Evolutionary conservation across 805 yeast species (phyloP).

Genomic region (Ogataea ramenticola): DNA sequence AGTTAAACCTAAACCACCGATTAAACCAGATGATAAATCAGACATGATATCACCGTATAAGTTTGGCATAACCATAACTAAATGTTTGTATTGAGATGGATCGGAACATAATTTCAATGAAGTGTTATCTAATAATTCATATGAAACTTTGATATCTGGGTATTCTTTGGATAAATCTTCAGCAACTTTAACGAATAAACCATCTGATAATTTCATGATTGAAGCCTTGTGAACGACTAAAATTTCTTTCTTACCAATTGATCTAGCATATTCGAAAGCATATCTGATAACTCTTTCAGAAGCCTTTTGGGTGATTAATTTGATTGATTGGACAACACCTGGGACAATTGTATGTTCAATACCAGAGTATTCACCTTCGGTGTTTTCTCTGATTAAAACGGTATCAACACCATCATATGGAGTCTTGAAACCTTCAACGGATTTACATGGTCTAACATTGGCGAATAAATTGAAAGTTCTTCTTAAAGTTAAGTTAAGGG

Average conservation of each 20-base stretch:
- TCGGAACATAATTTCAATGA: conserved; percentile 84
- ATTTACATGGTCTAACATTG: conserved; percentile 94
- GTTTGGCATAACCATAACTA: conserved; percentile 97
- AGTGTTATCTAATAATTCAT: conserved; percentile 92
- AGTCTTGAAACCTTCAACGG: conserved; percentile 88
- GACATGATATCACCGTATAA: conserved; percentile 99
- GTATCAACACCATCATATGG: conserved; percentile 87
- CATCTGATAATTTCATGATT: conserved; percentile 97
- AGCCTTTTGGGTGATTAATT: conserved; percentile 93
- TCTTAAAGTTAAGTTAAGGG: conserved; percentile 94
- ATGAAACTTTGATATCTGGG: conserved; percentile 80
- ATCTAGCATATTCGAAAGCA: conserved; percentile 93
- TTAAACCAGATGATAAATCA: conserved; percentile 93
- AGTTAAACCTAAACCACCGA: conserved; percentile 97
- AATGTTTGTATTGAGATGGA: conserved; percentile 79
- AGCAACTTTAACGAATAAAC: conserved; percentile 90
- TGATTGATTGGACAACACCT: conserved; percentile 97
- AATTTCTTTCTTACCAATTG: conserved; percentile 81
- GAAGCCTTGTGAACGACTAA: conserved; percentile 97
- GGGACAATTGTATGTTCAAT: conserved; percentile 97
- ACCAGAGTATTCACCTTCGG: conserved; percentile 99
- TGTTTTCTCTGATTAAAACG: conserved; percentile 96
- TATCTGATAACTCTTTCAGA: conserved; percentile 94
- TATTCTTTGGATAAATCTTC: conserved; percentile 83
- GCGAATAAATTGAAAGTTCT: conserved; percentile 95